phyloP scores from a whole-genome alignment of 208 protist species.

The Naegleria gruberi region DNA sequence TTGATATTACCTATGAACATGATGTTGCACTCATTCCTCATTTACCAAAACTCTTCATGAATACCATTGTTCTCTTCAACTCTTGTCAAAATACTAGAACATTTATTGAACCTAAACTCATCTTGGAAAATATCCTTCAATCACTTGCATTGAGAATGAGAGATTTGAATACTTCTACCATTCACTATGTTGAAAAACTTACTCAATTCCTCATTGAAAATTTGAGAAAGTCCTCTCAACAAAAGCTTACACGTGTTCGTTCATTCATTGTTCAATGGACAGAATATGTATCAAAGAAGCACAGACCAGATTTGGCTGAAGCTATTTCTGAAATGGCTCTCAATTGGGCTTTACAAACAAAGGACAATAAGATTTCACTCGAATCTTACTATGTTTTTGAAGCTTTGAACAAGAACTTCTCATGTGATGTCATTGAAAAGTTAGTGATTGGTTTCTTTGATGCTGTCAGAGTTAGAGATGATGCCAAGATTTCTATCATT shows the following conservation, averaged over 20 bases:
- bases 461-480: background rate
- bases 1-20: background rate
- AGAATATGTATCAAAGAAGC: background rate
- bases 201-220: background rate
- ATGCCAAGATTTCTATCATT: background rate
- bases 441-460: background rate
- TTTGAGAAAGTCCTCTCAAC: background rate
- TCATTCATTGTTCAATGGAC: background rate
- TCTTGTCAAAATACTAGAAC: background rate
- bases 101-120: background rate
- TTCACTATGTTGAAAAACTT: background rate
- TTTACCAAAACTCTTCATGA: slow-evolving; percentile 1
- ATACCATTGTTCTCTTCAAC: background rate
- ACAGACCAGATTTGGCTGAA: background rate
- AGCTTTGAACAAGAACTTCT: background rate
- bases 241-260: background rate
- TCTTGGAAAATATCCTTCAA: background rate
- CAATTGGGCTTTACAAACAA: background rate
- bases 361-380: background rate
- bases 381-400: slow-evolving; percentile 1
- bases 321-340: background rate
- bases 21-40: background rate
- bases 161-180: background rate
- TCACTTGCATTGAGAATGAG: background rate
- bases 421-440: background rate